These are phyloP conservation scores for Lupinus albus DNA, from an alignment of 306 rosid species.

Conservation along the genomic window DNA sequence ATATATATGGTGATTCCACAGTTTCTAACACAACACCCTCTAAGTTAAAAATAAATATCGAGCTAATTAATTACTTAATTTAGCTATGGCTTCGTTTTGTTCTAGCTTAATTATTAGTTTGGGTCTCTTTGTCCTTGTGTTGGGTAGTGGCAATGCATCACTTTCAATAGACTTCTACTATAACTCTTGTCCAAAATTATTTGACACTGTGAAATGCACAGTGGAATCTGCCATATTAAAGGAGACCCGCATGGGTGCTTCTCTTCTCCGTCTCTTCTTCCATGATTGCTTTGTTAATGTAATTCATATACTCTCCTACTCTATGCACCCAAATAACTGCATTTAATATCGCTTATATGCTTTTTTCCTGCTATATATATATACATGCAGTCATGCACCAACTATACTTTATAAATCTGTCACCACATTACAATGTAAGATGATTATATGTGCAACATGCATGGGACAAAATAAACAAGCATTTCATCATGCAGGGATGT, in stretches of 20 bases:
- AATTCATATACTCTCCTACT: conserved; percentile 20
- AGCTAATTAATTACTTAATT: neutral
- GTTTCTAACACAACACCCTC: conserved; percentile 6
- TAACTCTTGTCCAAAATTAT: conserved; percentile 64
- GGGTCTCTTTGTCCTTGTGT: conserved; percentile 39
- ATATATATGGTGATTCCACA: conserved; percentile 29
- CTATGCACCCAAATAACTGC: too few relatives aligned
- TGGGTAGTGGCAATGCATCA: conserved; percentile 52
- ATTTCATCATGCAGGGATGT: conserved; percentile 79
- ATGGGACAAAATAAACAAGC: too few relatives aligned
- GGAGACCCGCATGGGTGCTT: conserved; percentile 94
- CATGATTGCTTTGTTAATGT: conserved; percentile 94
- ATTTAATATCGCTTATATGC: neutral
- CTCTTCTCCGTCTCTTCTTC: conserved; percentile 86
- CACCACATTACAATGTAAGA: too few relatives aligned
- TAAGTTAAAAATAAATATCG: neutral
- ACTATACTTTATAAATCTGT: too few relatives aligned
- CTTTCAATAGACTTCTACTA: conserved; percentile 61
- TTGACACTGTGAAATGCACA: conserved; percentile 52
- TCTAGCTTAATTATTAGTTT: conserved; percentile 32
- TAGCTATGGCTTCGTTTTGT: conserved; percentile 45
- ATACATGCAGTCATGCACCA: too few relatives aligned
- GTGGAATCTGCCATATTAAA: conserved; percentile 63
- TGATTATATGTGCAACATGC: too few relatives aligned
- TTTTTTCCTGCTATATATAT: neutral